Base-by-base conservation (phyloP, 495 filamentous ascomycete genomes). In the Neurospora hispaniola region DNA sequence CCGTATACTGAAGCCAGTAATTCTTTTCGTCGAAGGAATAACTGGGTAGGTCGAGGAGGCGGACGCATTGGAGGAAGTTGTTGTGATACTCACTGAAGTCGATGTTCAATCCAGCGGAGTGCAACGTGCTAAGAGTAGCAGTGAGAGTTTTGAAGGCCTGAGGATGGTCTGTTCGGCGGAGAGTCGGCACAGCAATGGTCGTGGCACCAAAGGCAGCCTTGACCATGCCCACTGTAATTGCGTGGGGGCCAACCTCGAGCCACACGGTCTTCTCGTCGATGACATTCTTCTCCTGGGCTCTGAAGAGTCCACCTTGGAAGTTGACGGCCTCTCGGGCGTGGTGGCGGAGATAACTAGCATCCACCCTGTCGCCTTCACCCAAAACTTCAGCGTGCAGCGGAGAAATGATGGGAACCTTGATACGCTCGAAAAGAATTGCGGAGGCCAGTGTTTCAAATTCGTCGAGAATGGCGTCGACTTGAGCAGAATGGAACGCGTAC, bases 11-110 rank as follows among this genome's bases (percentile, higher is more conserved):
- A 27, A 94, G 87, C 93, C 93, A 96, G 80, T 94, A 93, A 75
- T 91, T 90, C 84, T 94, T 94, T 42, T 89, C 81, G 73, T 96
- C 91, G 82, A 90, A 97, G 11, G 87, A 88, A 77, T 97, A 97
- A 4, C 87, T 81, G 20, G 93, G 93, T 4, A 96, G 86, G 18
- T 87, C 81, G 2, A 96, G 81, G 14, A 94, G 85, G 42, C 87
- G 84, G 46, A 89, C 88, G 20, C 83, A 86, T 10, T 83, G 75
- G 62, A 80, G 79, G 77, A 93, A 95, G 78, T 93, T 90, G 31
- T 88, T 86, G 81, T 94, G 92, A 77, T 90, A 93, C 78, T 94
- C 92, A 73, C 88, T 89, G 91, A 92, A 97, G 79, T 89, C 81
- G 72, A 96, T 79, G 38, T 91, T 87, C 54, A 92, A 76, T 10